Evolutionary conservation across 495 filamentous ascomycete species (phyloP).

Genomic region (Aspergillus leporis): DNA sequence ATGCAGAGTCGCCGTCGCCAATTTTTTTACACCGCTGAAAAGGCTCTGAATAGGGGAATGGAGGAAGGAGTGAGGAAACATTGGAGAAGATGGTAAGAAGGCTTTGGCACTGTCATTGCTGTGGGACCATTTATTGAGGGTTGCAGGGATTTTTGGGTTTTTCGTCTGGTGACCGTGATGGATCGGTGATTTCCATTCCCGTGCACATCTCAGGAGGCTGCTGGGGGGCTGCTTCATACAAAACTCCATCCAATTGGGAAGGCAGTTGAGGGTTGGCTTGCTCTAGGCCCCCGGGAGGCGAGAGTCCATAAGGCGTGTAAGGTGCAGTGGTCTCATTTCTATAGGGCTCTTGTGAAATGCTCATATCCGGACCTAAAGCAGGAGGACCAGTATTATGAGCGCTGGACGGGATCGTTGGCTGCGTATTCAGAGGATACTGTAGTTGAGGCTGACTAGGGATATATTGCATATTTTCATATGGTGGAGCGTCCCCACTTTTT

Average conservation of each 20-base stretch:
- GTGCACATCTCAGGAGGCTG: no score
- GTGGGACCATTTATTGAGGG: neutral
- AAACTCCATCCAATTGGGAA: neutral
- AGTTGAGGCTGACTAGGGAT: neutral
- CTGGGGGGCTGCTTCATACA: neutral
- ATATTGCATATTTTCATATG: neutral
- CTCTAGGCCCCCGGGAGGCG: neutral
- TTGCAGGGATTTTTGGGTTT: neutral
- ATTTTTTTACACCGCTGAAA: neutral
- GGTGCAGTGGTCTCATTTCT: neutral
- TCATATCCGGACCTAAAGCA: slow-evolving; percentile 20
- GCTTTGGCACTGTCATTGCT: neutral
- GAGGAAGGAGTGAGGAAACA: neutral
- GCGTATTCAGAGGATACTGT: neutral
- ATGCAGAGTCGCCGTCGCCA: neutral
- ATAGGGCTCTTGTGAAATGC: slow-evolving; percentile 5
- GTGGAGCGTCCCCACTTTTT: neutral
- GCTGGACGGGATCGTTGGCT: slow-evolving; percentile 7
- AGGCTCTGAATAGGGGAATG: no score
- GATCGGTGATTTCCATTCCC: neutral
- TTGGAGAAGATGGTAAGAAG: neutral
- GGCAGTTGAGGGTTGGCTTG: neutral
- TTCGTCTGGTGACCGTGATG: neutral
- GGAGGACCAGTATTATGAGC: slow-evolving; percentile 21
- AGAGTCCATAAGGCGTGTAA: neutral